Base-by-base conservation (phyloP, 768 basidiomycete genomes). In the Pleurotus sapidus region DNA sequence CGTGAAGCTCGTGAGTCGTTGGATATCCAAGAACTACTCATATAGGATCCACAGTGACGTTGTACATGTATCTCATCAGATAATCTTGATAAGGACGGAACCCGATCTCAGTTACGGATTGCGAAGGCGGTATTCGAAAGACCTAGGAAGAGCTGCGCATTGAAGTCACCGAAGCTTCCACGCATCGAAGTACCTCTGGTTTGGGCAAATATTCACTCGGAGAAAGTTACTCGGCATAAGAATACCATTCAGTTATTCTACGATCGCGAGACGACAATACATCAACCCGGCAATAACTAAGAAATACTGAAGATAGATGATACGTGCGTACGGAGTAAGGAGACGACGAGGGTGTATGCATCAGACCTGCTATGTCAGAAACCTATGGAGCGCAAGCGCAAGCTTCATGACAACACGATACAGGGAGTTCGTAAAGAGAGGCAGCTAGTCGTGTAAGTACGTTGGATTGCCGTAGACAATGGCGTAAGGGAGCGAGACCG, bases 391-490 rank as follows among this genome's bases (percentile, higher is more conserved):
- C 51, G 51, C 51, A 42, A 54, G 51, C 51, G 39, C 51, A 54
- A 42, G 51, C 12, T 42, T 54, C 17, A n/a, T 54, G 51, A 54
- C 15, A 38, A 23, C 42, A 45, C 42, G 20, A 45, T 23, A 23
- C 51, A 54, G 39, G 51, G 51, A 54, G 42, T n/a, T 17, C 51
- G 39, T 54, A 23, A 54, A 54, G 9, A 38, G 24, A 15, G 37
- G 51, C 49, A 38, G 49, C 51, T 54, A 42, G 51, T 54, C 51
- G 51, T 54, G 23, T 18, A 24, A 18, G 27, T 34, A 42, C 39
- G 51, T 54, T 39, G 51, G 39, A 54, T 54, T 54, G 51, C 42
- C 51, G 39, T 54, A 54, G 51, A 54, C 51, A 54, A 54, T 39
- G 51, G 39, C n/a, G 37, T 37, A 40, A 54, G 25, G 17, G 51